Percentiles rank a stretch among this genome's conserved stretches.
Conservation (phyloP, 2,329 filamentous ascomycete species). For the Fusarium austroafricanum region DNA sequence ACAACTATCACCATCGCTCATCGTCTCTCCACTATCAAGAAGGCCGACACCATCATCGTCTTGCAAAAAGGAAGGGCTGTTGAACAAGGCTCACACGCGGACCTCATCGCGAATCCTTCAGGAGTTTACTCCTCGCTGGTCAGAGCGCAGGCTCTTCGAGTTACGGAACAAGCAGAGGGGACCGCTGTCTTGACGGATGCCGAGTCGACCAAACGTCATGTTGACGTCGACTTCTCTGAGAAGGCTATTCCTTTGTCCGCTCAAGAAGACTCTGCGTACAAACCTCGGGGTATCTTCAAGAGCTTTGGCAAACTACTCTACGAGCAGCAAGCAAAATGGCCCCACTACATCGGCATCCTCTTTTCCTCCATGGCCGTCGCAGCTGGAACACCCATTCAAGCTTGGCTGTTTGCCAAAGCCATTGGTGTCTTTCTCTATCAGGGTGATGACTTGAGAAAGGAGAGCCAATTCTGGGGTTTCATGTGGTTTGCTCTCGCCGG, state of each 20-base stretch:
- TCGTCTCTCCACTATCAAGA: conserved; percentile 68
- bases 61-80: conserved; percentile 68
- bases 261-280: neutral
- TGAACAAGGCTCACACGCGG: conserved; percentile 71
- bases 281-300: conserved; percentile 6
- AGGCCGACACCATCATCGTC: conserved; percentile 75
- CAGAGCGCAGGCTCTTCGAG: conserved; percentile 36
- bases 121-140: conserved; percentile 43
- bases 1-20: conserved; percentile 77
- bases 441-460: conserved; percentile 44
- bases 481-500: conserved; percentile 49
- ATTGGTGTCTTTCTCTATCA: conserved; percentile 43
- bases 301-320: conserved; percentile 39
- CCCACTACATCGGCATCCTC: conserved; percentile 40
- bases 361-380: conserved; percentile 44
- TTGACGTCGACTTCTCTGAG: neutral
- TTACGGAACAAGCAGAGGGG: neutral
- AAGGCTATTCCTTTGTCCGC: fast-evolving
- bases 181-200: neutral
- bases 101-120: conserved; percentile 63
- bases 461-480: conserved; percentile 47
- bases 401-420: conserved; percentile 48
- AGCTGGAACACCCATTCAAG: conserved; percentile 45
- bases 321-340: conserved; percentile 41
- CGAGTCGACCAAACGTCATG: neutral